Evolutionary conservation across 2,329 filamentous ascomycete species (phyloP), one percentile per base, ranked within the genome.

Genomic region (Colletotrichum eleusines): DNA sequence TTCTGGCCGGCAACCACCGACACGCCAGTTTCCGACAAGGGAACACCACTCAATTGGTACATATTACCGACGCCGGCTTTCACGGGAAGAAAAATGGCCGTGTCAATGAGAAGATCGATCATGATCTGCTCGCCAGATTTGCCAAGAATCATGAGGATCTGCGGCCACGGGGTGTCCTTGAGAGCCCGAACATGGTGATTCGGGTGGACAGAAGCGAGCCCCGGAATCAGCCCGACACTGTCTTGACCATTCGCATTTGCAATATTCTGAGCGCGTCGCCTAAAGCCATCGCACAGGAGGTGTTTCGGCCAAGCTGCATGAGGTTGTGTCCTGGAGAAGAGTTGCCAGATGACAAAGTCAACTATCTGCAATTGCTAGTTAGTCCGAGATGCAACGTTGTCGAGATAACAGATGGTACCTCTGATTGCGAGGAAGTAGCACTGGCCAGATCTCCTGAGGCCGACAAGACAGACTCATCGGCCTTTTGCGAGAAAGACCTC

Each of bases 251-350:
- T 1, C 67, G 42, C 31, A 23, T 66, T 70, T 16, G 78, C 74
- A 7, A 77, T 76, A 7, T 73, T 76, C 33, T 78, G 80, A 40
- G 74, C 77, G 74, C 74, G 33, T 81, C 78, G 88, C 75, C 91
- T 89, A 75, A 91, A 97, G 31, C 95, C 95, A 83, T 97, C 91
- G 75, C 94, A 95, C 5, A 99, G 87, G 6, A 97, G 76, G 81
- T 98, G 93, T 61, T 88, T 87, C 1, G 92, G 91, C 76, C 87
- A 88, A 60, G 73, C 44, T 12, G 74, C 84, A 79, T 69, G 80
- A 81, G 35, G 79, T 76, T 78, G 40, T 84, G 82, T 20, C 74
- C 87, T 86, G 16, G 87, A 88, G 79, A 97, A 97, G 2, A 97
- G 83, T 12, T 88, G 85, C 89, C 92, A 94, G 51, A 98, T 89